These are phyloP conservation scores for Panellus pusillus DNA, from an alignment of 768 basidiomycete genomes.

Conservation along the genomic window DNA sequence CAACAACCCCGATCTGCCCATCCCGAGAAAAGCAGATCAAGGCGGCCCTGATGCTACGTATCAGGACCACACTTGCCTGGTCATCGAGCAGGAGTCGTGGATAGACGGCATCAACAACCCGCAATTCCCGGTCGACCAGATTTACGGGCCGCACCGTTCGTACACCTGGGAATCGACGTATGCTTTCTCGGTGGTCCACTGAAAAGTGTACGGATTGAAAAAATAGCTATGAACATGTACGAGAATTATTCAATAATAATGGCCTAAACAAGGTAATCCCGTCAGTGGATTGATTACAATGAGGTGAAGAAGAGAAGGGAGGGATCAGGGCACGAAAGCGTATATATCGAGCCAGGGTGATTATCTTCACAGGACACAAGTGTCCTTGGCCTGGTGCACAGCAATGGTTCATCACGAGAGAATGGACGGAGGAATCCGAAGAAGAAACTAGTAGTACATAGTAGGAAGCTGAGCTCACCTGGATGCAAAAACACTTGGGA, in stretches of 20 bases:
- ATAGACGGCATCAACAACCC: conserved; percentile 52
- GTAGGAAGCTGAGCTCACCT: conserved; percentile 1
- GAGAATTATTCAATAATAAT: no score
- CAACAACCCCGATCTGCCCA: conserved; percentile 34
- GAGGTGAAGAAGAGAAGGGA: neutral
- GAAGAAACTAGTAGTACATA: no score
- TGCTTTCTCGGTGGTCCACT: conserved; percentile 32
- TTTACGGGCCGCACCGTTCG: conserved; percentile 38
- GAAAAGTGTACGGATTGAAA: neutral
- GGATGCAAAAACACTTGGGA: neutral
- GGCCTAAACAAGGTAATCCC: no score
- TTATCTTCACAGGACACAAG: conserved; percentile 12
- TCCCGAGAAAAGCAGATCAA: conserved; percentile 42
- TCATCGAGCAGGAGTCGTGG: conserved; percentile 44
- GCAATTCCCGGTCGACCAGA: conserved; percentile 43
- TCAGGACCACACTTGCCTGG: conserved; percentile 40
- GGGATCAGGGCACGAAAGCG: conserved; percentile 18
- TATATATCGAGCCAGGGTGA: conserved; percentile 16
- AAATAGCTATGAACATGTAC: no score
- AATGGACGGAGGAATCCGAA: conserved; percentile 4
- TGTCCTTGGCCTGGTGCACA: conserved; percentile 19
- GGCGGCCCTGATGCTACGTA: conserved; percentile 39
- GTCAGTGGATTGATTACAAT: neutral
- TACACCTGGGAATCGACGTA: conserved; percentile 44
- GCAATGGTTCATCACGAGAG: conserved; percentile 14